Base-by-base conservation (phyloP, 106 monocot species). In the Dendrobium huoshanense region DNA sequence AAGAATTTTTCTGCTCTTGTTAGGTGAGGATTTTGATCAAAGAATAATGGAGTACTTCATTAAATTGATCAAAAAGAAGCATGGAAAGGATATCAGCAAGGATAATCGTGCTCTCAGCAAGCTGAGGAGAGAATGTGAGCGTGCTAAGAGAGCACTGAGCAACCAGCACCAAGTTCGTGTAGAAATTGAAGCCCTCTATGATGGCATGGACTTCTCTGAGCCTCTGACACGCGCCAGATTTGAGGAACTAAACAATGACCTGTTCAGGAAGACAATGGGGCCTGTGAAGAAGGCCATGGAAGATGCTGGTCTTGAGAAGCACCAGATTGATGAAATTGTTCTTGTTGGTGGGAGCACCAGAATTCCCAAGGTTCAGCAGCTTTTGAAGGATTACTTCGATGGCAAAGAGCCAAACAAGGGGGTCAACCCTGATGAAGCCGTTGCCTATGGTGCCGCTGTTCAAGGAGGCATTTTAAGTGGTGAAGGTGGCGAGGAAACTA, bases 81-180 rank as follows among this genome's bases (percentile, higher is more conserved):
- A 83, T 18, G 77, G 80, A 4, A 83, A 87, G 87, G 87, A 87
- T 77, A 87, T 80, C 78, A 87, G 87, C 83, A 87, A 81, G 72
- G 87, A 83, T 64, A 87, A 83, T 73, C 27, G 80, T 5, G 87
- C 87, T 11, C 87, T 87, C 10, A 80, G 80, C 16, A 87, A 87
- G 78, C 78, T 87, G 17, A 87, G 87, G 47, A 87, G 87, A 70
- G 87, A 87, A 42, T 10, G 37, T 40, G 87, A 87, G 42, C 83
- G 83, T 22, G 83, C 87, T 13, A 87, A 87, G 87, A 82, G 86
- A 70, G 82, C 86, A 10, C 64, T 86, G 79, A 82, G 82, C 79
- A 82, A 79, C 41, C 85, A 85, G 72, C 85, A 85, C 49, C 81
- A 85, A 29, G 85, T 85, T 58, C 81, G 81, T 9, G 78, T 85